phyloP scores from a whole-genome alignment of 208 protist genomes.

The Trypanosoma lewisi region DNA sequence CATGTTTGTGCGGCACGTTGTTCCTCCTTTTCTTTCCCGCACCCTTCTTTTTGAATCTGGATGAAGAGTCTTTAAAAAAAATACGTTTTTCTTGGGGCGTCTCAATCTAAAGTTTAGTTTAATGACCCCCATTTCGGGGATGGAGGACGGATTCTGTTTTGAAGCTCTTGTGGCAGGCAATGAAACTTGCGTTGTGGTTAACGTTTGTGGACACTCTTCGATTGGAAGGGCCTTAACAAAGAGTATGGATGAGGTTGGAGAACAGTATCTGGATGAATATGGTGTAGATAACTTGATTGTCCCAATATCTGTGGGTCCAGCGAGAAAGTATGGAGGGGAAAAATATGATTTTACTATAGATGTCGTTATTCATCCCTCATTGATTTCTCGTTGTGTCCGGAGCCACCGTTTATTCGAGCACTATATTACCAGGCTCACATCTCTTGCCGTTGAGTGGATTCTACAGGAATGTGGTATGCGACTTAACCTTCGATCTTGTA shows the following conservation, averaged over 20 bases:
- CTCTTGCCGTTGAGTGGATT: slow-evolving; percentile 76
- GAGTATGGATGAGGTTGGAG: slow-evolving; percentile 60
- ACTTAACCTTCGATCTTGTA: slow-evolving; percentile 41
- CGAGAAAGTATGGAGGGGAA: slow-evolving; percentile 19
- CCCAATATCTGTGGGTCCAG: slow-evolving; percentile 74
- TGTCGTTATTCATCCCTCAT: slow-evolving; percentile 75
- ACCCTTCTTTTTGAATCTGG: too few relatives aligned
- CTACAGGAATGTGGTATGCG: slow-evolving; percentile 64
- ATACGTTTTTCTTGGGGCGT: too few relatives aligned
- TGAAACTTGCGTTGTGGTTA: slow-evolving; percentile 57
- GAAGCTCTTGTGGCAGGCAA: slow-evolving; percentile 36
- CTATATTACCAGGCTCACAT: slow-evolving; percentile 53
- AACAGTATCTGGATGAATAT: slow-evolving; percentile 65
- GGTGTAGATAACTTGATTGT: slow-evolving; percentile 87
- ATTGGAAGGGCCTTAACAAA: slow-evolving; percentile 66
- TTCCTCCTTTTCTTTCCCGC: too few relatives aligned
- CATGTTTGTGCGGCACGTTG: too few relatives aligned
- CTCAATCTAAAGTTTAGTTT: too few relatives aligned
- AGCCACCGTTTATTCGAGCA: slow-evolving; percentile 54
- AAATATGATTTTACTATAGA: slow-evolving; percentile 55
- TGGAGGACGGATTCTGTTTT: slow-evolving; percentile 49
- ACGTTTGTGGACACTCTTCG: slow-evolving; percentile 74
- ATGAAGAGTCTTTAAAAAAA: too few relatives aligned
- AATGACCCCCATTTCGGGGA: slow-evolving; percentile 8
- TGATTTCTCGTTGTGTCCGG: slow-evolving; percentile 44